Percentiles rank a stretch among this genome's conserved stretches.
Evolutionary conservation across 768 basidiomycete genomes (phyloP).

Genomic region (Terana coerulea): DNA sequence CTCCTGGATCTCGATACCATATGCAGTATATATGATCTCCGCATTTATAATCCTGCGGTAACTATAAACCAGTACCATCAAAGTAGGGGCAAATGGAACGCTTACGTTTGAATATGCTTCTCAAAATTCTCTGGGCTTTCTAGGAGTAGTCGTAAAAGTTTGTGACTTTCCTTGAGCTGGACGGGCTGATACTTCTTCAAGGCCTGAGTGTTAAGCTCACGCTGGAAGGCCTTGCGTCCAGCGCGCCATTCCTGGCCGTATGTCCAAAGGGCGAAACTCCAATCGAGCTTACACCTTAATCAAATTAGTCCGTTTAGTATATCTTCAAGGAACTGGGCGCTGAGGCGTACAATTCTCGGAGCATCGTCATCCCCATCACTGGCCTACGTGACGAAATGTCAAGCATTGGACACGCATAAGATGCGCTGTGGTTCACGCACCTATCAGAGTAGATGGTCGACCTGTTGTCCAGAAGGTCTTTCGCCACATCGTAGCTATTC

Average conservation of each 20-base stretch:
- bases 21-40: conserved; percentile 9
- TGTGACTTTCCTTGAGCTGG: background rate
- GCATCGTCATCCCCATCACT: background rate
- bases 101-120: conserved; percentile 13
- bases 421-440: background rate
- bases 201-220: background rate
- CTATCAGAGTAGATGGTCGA: conserved; percentile 18
- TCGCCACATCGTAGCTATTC: conserved; percentile 7
- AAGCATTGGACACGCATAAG: too few species aligned
- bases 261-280: background rate
- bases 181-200: background rate
- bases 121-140: background rate
- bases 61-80: background rate
- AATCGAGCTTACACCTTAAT: background rate
- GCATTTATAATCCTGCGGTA: conserved; percentile 30
- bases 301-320: too few species aligned
- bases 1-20: conserved; percentile 19
- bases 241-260: conserved; percentile 3
- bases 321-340: background rate
- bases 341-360: conserved; percentile 7
- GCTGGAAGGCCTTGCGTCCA: conserved; percentile 7
- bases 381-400: background rate
- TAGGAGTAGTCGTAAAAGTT: background rate
- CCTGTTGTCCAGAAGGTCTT: conserved; percentile 20
- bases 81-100: too few species aligned